Evolutionary conservation across 192 early-diverging fungal genomes (phyloP).

Genomic region (Linnemannia exigua): DNA sequence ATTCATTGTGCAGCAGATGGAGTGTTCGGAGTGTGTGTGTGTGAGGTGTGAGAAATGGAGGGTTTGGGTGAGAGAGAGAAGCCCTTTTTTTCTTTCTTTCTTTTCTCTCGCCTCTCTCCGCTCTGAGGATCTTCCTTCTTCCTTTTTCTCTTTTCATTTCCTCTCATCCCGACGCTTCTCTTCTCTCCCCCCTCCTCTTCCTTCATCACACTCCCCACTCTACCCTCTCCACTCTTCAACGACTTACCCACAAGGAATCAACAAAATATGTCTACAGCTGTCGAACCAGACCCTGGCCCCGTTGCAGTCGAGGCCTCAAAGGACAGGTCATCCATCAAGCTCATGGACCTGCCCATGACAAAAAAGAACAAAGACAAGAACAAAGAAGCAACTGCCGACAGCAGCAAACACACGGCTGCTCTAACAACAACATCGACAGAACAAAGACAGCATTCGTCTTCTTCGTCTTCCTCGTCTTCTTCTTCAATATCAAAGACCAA

Average conservation of each 20-base stretch:
- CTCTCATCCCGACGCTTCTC: not conserved
- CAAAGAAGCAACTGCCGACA: not conserved
- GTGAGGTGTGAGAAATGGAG: not conserved
- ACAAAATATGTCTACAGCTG: conserved; percentile 21
- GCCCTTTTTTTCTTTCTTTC: not conserved
- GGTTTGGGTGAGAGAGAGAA: not conserved
- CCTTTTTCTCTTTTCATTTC: not conserved
- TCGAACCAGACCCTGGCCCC: conserved; percentile 18
- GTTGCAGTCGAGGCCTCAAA: conserved; percentile 18
- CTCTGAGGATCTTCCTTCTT: not conserved
- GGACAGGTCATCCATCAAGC: conserved; percentile 47
- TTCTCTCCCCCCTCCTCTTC: not conserved
- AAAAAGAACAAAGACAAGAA: conserved; percentile 35
- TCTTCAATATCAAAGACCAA: conserved; percentile 34
- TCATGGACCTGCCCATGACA: conserved; percentile 54
- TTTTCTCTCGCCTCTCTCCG: not conserved
- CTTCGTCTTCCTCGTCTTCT: not conserved
- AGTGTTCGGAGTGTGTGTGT: too few species aligned
- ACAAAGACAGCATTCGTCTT: not conserved
- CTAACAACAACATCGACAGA: not conserved
- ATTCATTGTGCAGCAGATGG: too few species aligned
- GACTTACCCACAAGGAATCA: not conserved
- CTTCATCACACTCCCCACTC: not conserved
- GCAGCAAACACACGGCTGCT: not conserved
- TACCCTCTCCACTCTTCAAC: not conserved